Evolutionary conservation across 2,329 filamentous ascomycete species (phyloP), one percentile per base, ranked within the genome.

Genomic region (Stemphylium beticola): DNA sequence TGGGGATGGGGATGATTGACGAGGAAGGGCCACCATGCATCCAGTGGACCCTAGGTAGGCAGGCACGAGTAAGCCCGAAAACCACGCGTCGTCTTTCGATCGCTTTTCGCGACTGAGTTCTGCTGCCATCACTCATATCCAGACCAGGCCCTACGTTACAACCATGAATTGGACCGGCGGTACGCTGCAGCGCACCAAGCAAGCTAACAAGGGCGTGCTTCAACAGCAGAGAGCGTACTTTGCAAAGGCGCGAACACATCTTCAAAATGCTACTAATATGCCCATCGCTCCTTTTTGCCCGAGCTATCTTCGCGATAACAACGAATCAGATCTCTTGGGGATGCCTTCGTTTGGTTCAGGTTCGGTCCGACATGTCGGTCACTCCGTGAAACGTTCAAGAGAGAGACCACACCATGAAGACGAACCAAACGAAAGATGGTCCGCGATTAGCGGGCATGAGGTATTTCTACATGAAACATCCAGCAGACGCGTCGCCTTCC

Each of bases 91-190:
- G 42, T 20, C 14, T 24, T 33, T 24, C 20, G 5, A 34, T 36
- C 32, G 31, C 31, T 17, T 12, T 10, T 14, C 18, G 18, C 31
- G 14, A n/a, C 9, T 5, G 11, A 14, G 14, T 11, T 17, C 31
- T 32, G 20, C 42, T 12, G 8, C 3, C 14, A 20, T 32, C 10
- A 9, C 17, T 22, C 47, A 39, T 15, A 18, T n/a, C 15, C 15
- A 48, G 18, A 17, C 37, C 18, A 38, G 4, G 10, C 4, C 7
- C 4, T 24, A 22, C 14, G 11, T 20, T 12, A 2, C 33, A 32
- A 40, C 36, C 12, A 82, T 82, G 80, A 80, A 81, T 50, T 82
- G 80, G 80, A 81, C 78, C 0, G 80, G 80, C 24, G 80, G 80
- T 4, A 74, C 72, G 24, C 61, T 78, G 29, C 76, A 75, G 55